phyloP scores from a whole-genome alignment of 1,139 yeast genomes.

The Blastobotrys ciferrii region DNA sequence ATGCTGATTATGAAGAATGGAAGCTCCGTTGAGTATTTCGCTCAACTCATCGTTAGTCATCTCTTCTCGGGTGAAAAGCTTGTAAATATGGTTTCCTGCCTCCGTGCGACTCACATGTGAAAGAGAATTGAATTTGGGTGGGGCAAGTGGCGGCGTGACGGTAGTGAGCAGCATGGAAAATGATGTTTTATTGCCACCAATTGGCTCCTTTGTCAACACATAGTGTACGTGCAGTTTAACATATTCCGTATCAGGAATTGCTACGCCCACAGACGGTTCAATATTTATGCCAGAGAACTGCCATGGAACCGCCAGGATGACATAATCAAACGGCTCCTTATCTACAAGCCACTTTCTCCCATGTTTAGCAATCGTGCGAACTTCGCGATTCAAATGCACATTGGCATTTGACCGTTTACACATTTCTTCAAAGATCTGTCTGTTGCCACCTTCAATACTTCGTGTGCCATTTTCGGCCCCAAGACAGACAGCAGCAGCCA shows the following conservation, averaged over 20 bases:
- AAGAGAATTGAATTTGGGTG: slow-evolving; percentile 20
- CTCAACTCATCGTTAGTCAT: slow-evolving; percentile 25
- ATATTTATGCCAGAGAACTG: slow-evolving; percentile 32
- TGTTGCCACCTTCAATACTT: slow-evolving; percentile 44
- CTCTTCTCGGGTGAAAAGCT: slow-evolving; percentile 39
- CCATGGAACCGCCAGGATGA: slow-evolving; percentile 45
- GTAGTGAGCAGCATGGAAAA: slow-evolving; percentile 32
- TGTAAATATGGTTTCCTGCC: slow-evolving; percentile 39
- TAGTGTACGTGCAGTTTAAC: slow-evolving; percentile 35
- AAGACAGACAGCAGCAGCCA: slow-evolving; percentile 42
- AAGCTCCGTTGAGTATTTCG: slow-evolving; percentile 15
- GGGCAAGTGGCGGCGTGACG: slow-evolving; percentile 14
- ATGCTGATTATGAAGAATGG: slow-evolving; percentile 14
- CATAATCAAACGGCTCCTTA: slow-evolving; percentile 38
- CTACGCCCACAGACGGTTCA: slow-evolving; percentile 14
- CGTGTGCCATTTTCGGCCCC: slow-evolving; percentile 37
- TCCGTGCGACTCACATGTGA: slow-evolving; percentile 30
- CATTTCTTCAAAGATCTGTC: slow-evolving; percentile 41
- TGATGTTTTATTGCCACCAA: slow-evolving; percentile 20
- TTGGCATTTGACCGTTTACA: slow-evolving; percentile 37
- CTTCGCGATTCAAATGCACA: slow-evolving; percentile 32
- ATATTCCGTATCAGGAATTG: slow-evolving; percentile 31
- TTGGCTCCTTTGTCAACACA: slow-evolving; percentile 25
- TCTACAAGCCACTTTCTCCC: slow-evolving; percentile 26
- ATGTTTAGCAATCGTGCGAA: slow-evolving; percentile 24